phyloP scores from a whole-genome alignment of 768 basidiomycete genomes.

The Rhodotorula babjevae region DNA sequence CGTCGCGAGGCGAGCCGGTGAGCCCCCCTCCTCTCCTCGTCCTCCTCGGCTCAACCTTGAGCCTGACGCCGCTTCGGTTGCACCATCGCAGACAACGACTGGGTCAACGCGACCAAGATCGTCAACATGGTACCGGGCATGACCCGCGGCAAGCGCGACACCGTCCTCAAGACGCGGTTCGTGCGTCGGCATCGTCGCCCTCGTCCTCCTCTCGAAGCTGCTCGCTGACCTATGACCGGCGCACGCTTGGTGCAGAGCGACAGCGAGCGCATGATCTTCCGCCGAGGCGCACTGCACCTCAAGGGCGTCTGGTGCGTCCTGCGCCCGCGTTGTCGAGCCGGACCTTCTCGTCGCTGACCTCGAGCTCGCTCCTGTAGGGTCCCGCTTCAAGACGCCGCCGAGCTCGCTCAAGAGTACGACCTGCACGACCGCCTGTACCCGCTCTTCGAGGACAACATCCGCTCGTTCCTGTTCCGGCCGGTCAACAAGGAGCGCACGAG shows the following conservation, averaged over 20 bases:
- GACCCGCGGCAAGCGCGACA: conserved; percentile 28
- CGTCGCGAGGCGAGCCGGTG: conserved; percentile 19
- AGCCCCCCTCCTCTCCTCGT: not conserved
- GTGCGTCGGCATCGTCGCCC: not conserved
- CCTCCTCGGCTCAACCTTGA: too few species aligned
- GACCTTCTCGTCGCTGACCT: not conserved
- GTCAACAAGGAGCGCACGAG: conserved; percentile 13
- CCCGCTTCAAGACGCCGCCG: conserved; percentile 9
- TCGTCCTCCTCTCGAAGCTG: too few species aligned
- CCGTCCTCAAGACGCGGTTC: conserved; percentile 20
- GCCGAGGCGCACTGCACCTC: conserved; percentile 11
- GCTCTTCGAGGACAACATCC: conserved; percentile 18
- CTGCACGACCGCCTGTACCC: conserved; percentile 20
- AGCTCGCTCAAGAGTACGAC: conserved; percentile 1
- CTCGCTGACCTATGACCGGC: too few species aligned
- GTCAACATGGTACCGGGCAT: conserved; percentile 21
- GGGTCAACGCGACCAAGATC: conserved; percentile 35
- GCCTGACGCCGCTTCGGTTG: too few species aligned
- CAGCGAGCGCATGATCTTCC: conserved; percentile 3
- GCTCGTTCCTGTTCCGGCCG: conserved; percentile 3
- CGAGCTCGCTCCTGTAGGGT: not conserved
- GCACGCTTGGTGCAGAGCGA: conserved; percentile 17
- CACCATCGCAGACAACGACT: conserved; percentile 32
- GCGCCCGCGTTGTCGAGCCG: too few species aligned
- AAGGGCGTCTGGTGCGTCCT: conserved; percentile 32